Base-by-base conservation (phyloP, 768 basidiomycete species). In the Thelephora ganbajun region DNA sequence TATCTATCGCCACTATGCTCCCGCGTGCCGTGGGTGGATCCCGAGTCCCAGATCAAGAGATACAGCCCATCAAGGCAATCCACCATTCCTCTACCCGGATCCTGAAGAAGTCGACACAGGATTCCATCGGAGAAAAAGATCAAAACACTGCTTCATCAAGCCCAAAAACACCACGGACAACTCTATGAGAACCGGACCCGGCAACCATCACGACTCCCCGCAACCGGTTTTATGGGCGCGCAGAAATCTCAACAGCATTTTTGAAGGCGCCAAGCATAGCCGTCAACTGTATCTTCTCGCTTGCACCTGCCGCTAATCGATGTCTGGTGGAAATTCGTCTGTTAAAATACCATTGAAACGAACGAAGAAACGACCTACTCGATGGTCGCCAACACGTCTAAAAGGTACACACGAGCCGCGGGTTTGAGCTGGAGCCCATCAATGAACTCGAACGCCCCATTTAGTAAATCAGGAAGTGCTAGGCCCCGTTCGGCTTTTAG, bases 221-320 rank as follows among this genome's bases (percentile, higher is more conserved):
- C 9, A 30, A 30, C 26, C 26, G 26, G 26, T 9, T 9, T 19
- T 13, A 47, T 18, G 50, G 58, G 53, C 73, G 79, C 14, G 74
- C 66, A 22, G 80, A 73, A 43, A 89, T 58, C 59, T 94, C 89
- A 6, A 96, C 86, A 0, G 88, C 79, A 51, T 87, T 83, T 63
- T 99, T 99, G 70, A 97, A 94, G 5, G 85, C 85, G 3, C 86
- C 92, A 3, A 98, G 67, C 51, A 99, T 64, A 0, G 91, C 91
- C 6, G 90, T 90, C 45, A 98, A 60, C 59, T 98, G 96, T 46
- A 99, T 79, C 59, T 91, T 97, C 63, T 99, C 96, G 53, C 69
- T 93, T 1, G 85, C 92, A 0, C 96, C 96, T 0, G 92, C 81
- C 1, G 92, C 90, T 6, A 98, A 65, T 41, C 94, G 79, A 61